Base-by-base conservation (phyloP, 1,284 basidiomycete genomes). In the Thelephora terrestris region DNA sequence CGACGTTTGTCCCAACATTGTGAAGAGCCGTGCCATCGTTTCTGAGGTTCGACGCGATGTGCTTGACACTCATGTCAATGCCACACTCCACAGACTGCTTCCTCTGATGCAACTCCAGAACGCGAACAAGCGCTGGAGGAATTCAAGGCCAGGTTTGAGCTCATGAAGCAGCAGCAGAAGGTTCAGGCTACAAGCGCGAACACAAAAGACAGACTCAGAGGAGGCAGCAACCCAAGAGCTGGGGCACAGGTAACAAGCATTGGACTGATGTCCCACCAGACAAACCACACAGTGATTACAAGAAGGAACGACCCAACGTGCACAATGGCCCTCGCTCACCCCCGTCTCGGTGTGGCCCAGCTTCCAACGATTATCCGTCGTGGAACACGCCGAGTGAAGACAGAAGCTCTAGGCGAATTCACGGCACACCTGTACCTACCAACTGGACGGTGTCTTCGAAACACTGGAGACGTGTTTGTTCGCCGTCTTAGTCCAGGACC, bases 71-170 rank as follows among this genome's bases (percentile, higher is more conserved):
- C n/a, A n/a, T n/a, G n/a, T n/a, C n/a, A n/a, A 24, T 68, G 5
- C 53, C 51, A 5, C 52, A 54, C 17, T 52, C 55, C 39, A 20
- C 76, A 79, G 53, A 56, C 58, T 18, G 71, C 74, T 46, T 65
- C 73, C 16, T 76, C 78, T 0, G 78, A 81, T 58, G 69, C 69
- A 16, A 70, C 68, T 32, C 62, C 64, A 16, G 76, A 80, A 38
- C 69, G 74, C 20, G 76, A 79, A 50, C 63, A 66, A 36, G 55
- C 61, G 14, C 52, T 68, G 40, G 69, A 64, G 51, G 54, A 59
- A n/a, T 55, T 64, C 18, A 72, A 76, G 52, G 66, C 62, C 36
- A 64, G 66, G 36, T 49, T 62, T 45, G 70, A 70, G 17, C 56
- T 57, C 24, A 53, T 59, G 12, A 53, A 57, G 43, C 61, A 59